These are phyloP conservation scores for Cavenderia fasciculata DNA, from an alignment of 78 protist species.

Conservation along the genomic window DNA sequence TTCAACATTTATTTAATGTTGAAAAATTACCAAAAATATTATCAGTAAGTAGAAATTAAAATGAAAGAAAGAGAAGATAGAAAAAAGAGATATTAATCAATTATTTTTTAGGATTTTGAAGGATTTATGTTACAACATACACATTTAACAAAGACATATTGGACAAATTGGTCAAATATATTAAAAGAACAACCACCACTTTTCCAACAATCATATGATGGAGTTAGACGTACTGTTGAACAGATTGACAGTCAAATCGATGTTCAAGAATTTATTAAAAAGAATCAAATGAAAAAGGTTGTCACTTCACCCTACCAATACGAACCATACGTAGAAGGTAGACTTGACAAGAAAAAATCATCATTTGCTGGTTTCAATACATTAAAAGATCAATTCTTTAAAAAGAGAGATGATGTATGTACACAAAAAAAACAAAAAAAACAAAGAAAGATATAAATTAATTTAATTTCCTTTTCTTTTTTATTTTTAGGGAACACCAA, in stretches of 20 bases:
- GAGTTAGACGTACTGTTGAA: constrained; percentile 15
- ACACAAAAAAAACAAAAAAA: too few species aligned
- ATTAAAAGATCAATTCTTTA: background rate
- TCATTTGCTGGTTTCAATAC: constrained; percentile 25
- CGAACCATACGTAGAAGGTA: constrained; percentile 67
- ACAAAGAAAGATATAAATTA: too few species aligned
- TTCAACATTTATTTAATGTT: constrained; percentile 42
- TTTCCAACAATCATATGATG: constrained; percentile 11
- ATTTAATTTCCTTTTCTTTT: too few species aligned
- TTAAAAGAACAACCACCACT: constrained; percentile 29
- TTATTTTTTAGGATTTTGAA: constrained; percentile 33
- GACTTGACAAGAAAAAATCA: background rate
- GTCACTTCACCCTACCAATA: constrained; percentile 42
- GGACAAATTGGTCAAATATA: background rate
- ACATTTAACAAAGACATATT: constrained; percentile 50
- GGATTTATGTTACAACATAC: constrained; percentile 17
- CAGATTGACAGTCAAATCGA: constrained; percentile 32
- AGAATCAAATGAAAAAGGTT: constrained; percentile 29
- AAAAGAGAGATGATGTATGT: too few species aligned
- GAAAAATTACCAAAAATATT: constrained; percentile 64
- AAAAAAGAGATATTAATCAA: background rate
- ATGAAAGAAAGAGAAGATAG: background rate
- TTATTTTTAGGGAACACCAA: too few species aligned
- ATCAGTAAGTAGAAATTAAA: background rate
- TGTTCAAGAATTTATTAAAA: constrained; percentile 63